phyloP scores from a whole-genome alignment of 108 stramenopile genomes.

The Cyclotella choctawhatcheeana region DNA sequence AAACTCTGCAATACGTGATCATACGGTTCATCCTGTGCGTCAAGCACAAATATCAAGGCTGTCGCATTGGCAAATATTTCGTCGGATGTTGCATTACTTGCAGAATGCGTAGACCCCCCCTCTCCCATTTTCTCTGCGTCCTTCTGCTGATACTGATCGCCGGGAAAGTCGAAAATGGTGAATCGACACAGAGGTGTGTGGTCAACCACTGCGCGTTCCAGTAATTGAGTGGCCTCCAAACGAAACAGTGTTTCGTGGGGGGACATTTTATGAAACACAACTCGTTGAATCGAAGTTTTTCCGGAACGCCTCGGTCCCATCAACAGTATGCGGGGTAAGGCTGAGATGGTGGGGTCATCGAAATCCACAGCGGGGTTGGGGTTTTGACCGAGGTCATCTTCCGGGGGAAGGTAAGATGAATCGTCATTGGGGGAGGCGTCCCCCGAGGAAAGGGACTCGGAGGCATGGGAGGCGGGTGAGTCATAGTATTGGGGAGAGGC shows the following conservation, averaged over 20 bases:
- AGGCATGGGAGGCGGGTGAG: conserved; percentile 11
- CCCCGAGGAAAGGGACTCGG: conserved; percentile 20
- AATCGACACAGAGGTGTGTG: conserved; percentile 95
- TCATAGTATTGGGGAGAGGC: conserved; percentile 26
- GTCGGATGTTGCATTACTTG: conserved; percentile 17
- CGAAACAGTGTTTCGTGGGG: conserved; percentile 99
- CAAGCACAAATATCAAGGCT: conserved; percentile 85
- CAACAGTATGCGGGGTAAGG: conserved; percentile 90
- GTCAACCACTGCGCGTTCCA: conserved; percentile 88
- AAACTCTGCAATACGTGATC: conserved; percentile 88
- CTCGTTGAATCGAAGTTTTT: conserved; percentile 95
- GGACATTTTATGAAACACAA: conserved; percentile 99
- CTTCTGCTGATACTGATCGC: conserved; percentile 77
- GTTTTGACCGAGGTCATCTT: background rate
- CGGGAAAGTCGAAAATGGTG: conserved; percentile 99
- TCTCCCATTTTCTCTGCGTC: conserved; percentile 13
- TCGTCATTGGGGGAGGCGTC: background rate
- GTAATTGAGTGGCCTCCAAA: conserved; percentile 78
- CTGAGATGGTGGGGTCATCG: conserved; percentile 81
- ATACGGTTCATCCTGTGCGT: conserved; percentile 93
- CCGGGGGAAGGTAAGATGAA: conserved; percentile 3
- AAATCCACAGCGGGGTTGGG: conserved; percentile 60
- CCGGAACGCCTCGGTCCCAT: conserved; percentile 95
- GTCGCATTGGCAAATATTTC: conserved; percentile 61
- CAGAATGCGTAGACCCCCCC: background rate